These are phyloP conservation scores for Rhamnella rubrinervis DNA, from an alignment of 331 rosid species.

Conservation along the genomic window DNA sequence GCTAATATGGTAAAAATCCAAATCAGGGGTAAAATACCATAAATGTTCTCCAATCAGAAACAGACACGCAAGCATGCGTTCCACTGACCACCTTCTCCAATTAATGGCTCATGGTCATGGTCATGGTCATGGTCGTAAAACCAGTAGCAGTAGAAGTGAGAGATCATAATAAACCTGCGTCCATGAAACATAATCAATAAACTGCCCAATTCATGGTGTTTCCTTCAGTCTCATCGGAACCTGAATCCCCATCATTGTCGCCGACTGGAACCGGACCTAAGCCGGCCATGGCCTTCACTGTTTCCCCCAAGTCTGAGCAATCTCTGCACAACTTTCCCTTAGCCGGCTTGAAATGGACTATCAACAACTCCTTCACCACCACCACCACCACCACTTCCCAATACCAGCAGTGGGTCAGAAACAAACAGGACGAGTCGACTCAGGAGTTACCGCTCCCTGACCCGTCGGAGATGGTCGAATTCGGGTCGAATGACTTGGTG, in stretches of 20 bases:
- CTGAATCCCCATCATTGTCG: neutral
- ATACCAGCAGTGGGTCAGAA: neutral
- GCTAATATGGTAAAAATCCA: no score
- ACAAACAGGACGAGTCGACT: neutral
- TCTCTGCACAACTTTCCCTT: slow-evolving; percentile 15
- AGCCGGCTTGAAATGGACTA: slow-evolving; percentile 31
- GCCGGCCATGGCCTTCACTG: slow-evolving; percentile 17
- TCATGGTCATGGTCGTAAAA: no score
- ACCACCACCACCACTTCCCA: neutral
- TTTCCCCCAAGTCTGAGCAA: slow-evolving; percentile 16
- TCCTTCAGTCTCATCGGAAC: slow-evolving; percentile 2
- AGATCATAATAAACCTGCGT: neutral
- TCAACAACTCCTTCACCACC: neutral
- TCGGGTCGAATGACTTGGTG: neutral
- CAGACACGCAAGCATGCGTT: neutral
- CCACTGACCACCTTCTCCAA: neutral
- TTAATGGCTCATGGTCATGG: neutral
- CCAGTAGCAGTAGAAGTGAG: no score
- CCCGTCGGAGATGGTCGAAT: neutral
- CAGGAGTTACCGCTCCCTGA: neutral
- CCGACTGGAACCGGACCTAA: neutral
- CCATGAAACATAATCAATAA: neutral
- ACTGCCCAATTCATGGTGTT: slow-evolving; percentile 14
- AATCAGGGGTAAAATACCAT: neutral
- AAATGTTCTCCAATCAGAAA: neutral